These are phyloP conservation scores for Oryza glaberrima DNA, from an alignment of 176 grass and related monocot genomes.

Conservation along the genomic window DNA sequence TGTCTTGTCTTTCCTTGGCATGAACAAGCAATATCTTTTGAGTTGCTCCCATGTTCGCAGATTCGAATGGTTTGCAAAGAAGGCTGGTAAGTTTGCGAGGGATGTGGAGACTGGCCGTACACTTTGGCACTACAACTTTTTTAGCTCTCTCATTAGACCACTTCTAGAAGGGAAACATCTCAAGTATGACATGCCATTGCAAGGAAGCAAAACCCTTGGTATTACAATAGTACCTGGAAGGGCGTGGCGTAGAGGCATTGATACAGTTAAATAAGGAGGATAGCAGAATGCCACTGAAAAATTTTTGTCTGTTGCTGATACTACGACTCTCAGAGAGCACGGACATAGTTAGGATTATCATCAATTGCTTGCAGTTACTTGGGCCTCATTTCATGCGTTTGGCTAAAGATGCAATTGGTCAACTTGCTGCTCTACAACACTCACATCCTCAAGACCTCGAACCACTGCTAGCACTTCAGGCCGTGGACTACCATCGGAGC, in stretches of 20 bases:
- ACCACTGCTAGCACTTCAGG: too few relatives aligned
- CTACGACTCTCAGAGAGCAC: constrained; percentile 33
- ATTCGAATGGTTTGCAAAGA: not conserved
- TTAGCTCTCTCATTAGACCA: not conserved
- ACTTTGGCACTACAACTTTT: not conserved
- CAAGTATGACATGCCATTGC: too few relatives aligned
- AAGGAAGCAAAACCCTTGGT: not conserved
- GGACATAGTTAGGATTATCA: not conserved
- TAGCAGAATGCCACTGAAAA: not conserved
- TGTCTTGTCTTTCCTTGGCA: too few relatives aligned
- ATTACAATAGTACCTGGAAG: not conserved
- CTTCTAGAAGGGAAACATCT: not conserved
- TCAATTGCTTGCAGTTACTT: constrained; percentile 8
- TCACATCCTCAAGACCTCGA: too few relatives aligned
- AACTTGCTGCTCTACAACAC: too few relatives aligned
- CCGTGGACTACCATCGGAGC: too few relatives aligned
- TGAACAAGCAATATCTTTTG: not conserved
- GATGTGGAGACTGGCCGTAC: not conserved
- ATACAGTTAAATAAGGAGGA: not conserved
- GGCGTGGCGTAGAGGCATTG: not conserved
- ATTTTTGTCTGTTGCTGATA: not conserved
- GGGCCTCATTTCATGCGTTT: not conserved
- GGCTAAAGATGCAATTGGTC: not conserved
- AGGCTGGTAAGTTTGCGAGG: not conserved
- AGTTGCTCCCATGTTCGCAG: not conserved